A percentile compares a stretch with the other conserved stretches of the same genome.
These are phyloP conservation scores for Corynascus novoguineensis DNA, from an alignment of 495 filamentous ascomycete genomes.

Conservation along the genomic window DNA sequence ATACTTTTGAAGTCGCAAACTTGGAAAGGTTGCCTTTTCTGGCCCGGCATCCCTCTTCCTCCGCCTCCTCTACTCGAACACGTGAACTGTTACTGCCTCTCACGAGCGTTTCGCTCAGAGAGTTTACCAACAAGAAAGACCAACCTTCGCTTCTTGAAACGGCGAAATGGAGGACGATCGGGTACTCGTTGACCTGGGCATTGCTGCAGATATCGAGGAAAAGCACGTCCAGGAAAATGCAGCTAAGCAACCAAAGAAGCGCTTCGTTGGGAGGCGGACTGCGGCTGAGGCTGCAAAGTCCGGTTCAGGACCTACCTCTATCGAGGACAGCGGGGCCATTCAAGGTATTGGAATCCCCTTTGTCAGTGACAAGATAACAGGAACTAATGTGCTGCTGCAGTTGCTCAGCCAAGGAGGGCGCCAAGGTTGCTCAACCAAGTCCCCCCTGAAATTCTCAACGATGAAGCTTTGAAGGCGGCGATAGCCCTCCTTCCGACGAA, in stretches of 20 bases:
- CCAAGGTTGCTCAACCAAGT: constrained; percentile 83
- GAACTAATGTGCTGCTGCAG: constrained; percentile 25
- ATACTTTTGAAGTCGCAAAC: too few relatives aligned
- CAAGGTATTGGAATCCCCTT: constrained; percentile 41
- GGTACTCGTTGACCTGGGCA: constrained; percentile 45
- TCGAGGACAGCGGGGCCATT: constrained; percentile 62
- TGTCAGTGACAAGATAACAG: background rate
- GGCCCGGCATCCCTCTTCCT: too few relatives aligned
- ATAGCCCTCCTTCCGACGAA: constrained; percentile 83
- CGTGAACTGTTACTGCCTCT: too few relatives aligned
- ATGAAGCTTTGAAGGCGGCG: constrained; percentile 82
- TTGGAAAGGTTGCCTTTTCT: too few relatives aligned
- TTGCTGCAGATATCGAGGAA: constrained; percentile 52
- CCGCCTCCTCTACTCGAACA: too few relatives aligned
- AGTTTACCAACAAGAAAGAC: too few relatives aligned
- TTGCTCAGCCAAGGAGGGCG: constrained; percentile 57
- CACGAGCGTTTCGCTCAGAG: too few relatives aligned
- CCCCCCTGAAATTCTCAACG: constrained; percentile 76
- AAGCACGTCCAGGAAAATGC: constrained; percentile 33
- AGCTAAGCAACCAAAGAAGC: constrained; percentile 61
- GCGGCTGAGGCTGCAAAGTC: constrained; percentile 47
- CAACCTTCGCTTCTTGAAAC: too few relatives aligned
- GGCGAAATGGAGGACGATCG: constrained; percentile 58
- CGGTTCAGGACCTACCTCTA: constrained; percentile 41
- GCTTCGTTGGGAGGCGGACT: constrained; percentile 67